phyloP scores from a whole-genome alignment of 208 protist species.

The Wallacemonas collosoma region DNA sequence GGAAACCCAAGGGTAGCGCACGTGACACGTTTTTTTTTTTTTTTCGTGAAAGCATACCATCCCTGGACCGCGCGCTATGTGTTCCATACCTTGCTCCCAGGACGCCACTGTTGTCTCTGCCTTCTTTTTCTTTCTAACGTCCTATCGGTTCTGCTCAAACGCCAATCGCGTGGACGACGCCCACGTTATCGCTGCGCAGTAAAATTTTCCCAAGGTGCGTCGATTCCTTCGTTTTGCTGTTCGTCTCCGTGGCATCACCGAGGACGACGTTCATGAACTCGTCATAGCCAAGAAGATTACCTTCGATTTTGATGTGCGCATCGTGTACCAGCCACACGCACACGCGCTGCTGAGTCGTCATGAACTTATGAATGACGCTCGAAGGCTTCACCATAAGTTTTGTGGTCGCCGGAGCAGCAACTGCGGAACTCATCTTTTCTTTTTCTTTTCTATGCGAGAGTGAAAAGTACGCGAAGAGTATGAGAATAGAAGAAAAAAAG shows the following conservation, averaged over 20 bases:
- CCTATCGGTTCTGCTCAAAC: conserved; percentile 19
- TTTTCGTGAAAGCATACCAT: too few relatives aligned
- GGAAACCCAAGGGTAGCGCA: too few relatives aligned
- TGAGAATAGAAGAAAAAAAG: conserved; percentile 16
- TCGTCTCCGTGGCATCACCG: conserved; percentile 85
- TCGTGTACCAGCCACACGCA: conserved; percentile 90
- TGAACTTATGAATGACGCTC: conserved; percentile 71
- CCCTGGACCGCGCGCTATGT: too few relatives aligned
- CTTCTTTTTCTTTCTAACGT: neutral
- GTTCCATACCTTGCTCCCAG: too few relatives aligned
- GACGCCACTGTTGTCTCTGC: neutral
- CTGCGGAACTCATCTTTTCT: conserved; percentile 18
- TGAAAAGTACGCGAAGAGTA: neutral
- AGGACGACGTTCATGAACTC: conserved; percentile 95
- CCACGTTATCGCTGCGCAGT: conserved; percentile 93
- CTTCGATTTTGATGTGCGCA: conserved; percentile 77
- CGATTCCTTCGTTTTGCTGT: conserved; percentile 67
- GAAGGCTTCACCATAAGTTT: conserved; percentile 87
- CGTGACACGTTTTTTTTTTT: too few relatives aligned
- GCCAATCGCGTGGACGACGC: conserved; percentile 87
- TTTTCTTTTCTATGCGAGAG: neutral
- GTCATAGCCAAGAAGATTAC: conserved; percentile 89
- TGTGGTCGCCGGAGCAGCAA: conserved; percentile 39
- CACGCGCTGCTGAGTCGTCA: conserved; percentile 75
- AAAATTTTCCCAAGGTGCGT: conserved; percentile 86